Evolutionary conservation across 352 stramenopile species (phyloP).

Genomic region (Plasmopara muralis): DNA sequence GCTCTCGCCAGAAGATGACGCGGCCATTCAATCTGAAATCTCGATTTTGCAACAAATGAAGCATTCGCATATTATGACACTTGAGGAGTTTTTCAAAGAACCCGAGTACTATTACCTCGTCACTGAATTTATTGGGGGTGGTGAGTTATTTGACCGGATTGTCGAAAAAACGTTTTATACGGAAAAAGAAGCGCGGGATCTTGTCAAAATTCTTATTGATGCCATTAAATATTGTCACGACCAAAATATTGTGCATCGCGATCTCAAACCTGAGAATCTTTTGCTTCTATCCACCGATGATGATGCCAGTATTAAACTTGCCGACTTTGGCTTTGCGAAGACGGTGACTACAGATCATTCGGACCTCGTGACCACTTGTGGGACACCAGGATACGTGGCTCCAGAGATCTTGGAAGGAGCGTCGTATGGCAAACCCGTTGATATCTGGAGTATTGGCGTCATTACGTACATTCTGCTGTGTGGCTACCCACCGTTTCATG

Average conservation of each 20-base stretch:
- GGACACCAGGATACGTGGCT: slow-evolving; percentile 73
- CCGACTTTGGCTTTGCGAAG: slow-evolving; percentile 92
- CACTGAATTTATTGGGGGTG: slow-evolving; percentile 79
- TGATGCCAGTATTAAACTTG: slow-evolving; percentile 88
- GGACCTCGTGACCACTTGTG: slow-evolving; percentile 64
- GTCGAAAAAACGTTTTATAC: slow-evolving; percentile 85
- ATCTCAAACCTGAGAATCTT: slow-evolving; percentile 86
- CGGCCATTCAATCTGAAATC: slow-evolving; percentile 73
- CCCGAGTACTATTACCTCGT: slow-evolving; percentile 86
- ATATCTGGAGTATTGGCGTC: slow-evolving; percentile 83
- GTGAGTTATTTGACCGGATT: slow-evolving; percentile 88
- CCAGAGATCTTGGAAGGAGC: slow-evolving; percentile 81
- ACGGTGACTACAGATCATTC: slow-evolving; percentile 59
- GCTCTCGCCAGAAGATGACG: slow-evolving; percentile 68
- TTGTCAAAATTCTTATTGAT: slow-evolving; percentile 73
- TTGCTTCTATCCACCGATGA: slow-evolving; percentile 76
- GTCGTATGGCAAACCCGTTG: slow-evolving; percentile 74
- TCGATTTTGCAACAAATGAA: slow-evolving; percentile 79
- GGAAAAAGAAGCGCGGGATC: slow-evolving; percentile 75
- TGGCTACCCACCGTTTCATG: slow-evolving; percentile 84
- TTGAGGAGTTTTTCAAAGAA: slow-evolving; percentile 89
- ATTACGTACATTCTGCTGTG: slow-evolving; percentile 89
- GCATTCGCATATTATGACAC: slow-evolving; percentile 87
- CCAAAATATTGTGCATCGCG: slow-evolving; percentile 74
- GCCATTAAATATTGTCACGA: slow-evolving; percentile 87